Base-by-base conservation (phyloP, 1,284 basidiomycete species). In the Melampsora allii-populina region DNA sequence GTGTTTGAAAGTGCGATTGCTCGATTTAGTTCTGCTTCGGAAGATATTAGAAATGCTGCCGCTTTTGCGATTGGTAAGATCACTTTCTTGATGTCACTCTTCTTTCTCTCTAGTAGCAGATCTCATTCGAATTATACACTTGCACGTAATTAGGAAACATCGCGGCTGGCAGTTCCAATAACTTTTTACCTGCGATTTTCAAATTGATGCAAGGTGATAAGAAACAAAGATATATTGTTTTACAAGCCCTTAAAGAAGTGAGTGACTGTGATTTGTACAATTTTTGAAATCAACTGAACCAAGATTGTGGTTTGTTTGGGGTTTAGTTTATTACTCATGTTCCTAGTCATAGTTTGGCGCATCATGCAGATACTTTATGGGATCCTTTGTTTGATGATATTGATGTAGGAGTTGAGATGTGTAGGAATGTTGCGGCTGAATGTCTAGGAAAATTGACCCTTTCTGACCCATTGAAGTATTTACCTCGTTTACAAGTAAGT, bases 391-490 rank as follows among this genome's bases (percentile, higher is more conserved):
- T 96, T 81, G 87, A 90, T 79, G 89, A 91, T 76, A 86, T 91
- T 17, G 75, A 72, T 59, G 58, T 77, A 21, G 79, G 81, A 64
- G 93, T 96, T 78, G 95, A 98, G 81, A 91, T 90, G 3, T 90
- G 92, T 2, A 85, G 94, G 71, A 97, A 95, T 80, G 91, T 98
- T 74, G 92, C 93, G 42, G 94, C 95, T 60, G 94, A 96, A 24
- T 98, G 95, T 81, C 86, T 99, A 21, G 96, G 95, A 61, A 94
- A 97, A 81, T 85, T 99, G 56, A 95, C 94, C 0, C 91, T 91
- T 0, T 91, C 91, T 0, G 89, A 95, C 71, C 92, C 95, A 5
- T 86, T 88, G 0, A 88, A 89, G 78, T 97, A 94, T 81, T 84
- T 98, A 17, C 92, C 90, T 5, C 91, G 94, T 79, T 86, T 97